Conservation (phyloP, 306 rosid species). For the Purshia tridentata region DNA sequence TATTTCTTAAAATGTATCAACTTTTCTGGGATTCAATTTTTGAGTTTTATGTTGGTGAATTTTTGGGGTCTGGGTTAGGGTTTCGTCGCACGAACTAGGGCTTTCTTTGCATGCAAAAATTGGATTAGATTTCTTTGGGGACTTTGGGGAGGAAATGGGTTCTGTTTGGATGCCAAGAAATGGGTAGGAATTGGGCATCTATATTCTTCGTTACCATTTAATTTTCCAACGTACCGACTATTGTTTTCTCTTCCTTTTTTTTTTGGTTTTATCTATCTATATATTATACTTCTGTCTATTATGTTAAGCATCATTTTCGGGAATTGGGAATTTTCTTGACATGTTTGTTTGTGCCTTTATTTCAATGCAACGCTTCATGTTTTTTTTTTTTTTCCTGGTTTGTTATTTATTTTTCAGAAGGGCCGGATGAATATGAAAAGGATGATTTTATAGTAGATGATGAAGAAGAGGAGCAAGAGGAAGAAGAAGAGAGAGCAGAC, state of each 20-base stretch:
- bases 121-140: background rate
- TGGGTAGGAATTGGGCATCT: background rate
- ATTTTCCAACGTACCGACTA: background rate
- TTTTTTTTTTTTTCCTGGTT: background rate
- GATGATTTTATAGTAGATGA: slow-evolving; percentile 97
- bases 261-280: background rate
- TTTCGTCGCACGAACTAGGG: background rate
- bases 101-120: background rate
- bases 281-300: background rate
- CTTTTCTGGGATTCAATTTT: background rate
- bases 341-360: background rate
- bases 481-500: slow-evolving; percentile 70
- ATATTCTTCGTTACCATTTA: background rate
- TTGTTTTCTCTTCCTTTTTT: background rate
- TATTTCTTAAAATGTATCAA: background rate
- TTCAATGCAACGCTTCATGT: background rate
- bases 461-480: slow-evolving; percentile 83
- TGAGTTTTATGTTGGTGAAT: background rate
- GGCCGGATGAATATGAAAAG: slow-evolving; percentile 94
- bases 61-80: background rate
- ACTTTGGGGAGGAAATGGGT: background rate
- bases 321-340: background rate
- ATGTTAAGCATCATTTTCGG: background rate
- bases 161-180: background rate
- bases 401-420: slow-evolving; percentile 41